Conservation (phyloP, 169 alveolate genomes). For the Toxoplasma gondii region DNA sequence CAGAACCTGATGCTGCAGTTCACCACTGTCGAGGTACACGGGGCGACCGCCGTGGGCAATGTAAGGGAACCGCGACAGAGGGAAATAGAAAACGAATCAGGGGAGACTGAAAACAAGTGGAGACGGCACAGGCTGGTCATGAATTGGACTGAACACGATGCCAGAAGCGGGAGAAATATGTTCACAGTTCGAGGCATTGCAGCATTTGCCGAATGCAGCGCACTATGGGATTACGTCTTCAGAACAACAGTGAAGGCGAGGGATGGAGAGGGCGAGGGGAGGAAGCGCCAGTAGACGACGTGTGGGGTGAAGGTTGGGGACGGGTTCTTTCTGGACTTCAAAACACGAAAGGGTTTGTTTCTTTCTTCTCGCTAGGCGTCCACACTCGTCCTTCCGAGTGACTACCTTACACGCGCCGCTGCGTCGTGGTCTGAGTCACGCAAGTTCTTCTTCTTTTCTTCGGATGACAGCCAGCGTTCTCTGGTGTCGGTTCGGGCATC, state of each 20-base stretch:
- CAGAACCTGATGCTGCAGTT: constrained; percentile 8
- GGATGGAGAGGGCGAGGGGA: no score
- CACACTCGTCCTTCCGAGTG: not conserved
- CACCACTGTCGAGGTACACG: not conserved
- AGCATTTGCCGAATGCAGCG: no score
- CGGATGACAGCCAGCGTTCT: not conserved
- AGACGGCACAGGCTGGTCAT: no score
- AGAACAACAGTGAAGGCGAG: no score
- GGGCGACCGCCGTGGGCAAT: not conserved
- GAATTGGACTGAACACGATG: no score
- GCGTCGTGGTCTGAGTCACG: not conserved
- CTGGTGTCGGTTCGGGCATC: constrained; percentile 8
- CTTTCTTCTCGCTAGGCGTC: not conserved
- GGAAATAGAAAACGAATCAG: not conserved
- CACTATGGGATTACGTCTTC: no score
- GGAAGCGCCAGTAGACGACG: no score
- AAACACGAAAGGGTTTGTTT: no score
- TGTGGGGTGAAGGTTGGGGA: not conserved
- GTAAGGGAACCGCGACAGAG: not conserved
- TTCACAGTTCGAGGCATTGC: no score
- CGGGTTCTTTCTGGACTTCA: not conserved
- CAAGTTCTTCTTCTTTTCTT: not conserved
- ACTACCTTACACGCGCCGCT: not conserved
- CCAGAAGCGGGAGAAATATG: no score
- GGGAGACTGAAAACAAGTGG: no score